A percentile compares a stretch with the other conserved stretches of the same genome.
Conservation (phyloP, 2,329 filamentous ascomycete genomes). For the Ceratocystis papillata region DNA sequence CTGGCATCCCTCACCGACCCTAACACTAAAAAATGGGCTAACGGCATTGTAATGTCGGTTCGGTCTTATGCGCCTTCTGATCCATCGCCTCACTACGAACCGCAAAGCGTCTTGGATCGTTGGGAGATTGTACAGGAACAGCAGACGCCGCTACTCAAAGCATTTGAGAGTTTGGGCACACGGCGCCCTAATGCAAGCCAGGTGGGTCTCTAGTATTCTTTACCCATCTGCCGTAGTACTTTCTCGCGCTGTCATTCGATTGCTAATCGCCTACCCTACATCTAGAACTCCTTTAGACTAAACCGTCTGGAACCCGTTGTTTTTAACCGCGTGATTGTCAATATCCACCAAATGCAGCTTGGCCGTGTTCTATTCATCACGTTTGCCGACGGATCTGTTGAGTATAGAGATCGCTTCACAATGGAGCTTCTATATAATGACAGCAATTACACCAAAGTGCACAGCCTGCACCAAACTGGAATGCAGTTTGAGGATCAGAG, state of each 20-base stretch:
- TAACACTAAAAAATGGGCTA: slow-evolving; percentile 38
- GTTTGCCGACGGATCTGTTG: slow-evolving; percentile 69
- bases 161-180: slow-evolving; percentile 62
- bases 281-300: slow-evolving; percentile 35
- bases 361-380: slow-evolving; percentile 61
- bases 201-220: neutral
- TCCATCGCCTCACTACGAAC: slow-evolving; percentile 47
- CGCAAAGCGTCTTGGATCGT: slow-evolving; percentile 64
- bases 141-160: slow-evolving; percentile 56
- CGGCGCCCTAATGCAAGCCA: slow-evolving; percentile 41
- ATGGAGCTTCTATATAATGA: slow-evolving; percentile 59
- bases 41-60: slow-evolving; percentile 22
- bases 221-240: neutral
- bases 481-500: slow-evolving; percentile 56
- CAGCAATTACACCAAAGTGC: slow-evolving; percentile 53
- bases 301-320: slow-evolving; percentile 57
- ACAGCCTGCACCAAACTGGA: slow-evolving; percentile 63
- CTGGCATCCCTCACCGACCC: slow-evolving; percentile 55
- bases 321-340: slow-evolving; percentile 56
- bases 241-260: slow-evolving; percentile 24
- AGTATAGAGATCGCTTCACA: slow-evolving; percentile 65
- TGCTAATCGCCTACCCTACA: neutral
- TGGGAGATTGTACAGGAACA: slow-evolving; percentile 69
- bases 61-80: slow-evolving; percentile 24
- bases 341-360: slow-evolving; percentile 56